Evolutionary conservation across 352 stramenopile species (phyloP).

Genomic region (Phytopythium oedochilum): DNA sequence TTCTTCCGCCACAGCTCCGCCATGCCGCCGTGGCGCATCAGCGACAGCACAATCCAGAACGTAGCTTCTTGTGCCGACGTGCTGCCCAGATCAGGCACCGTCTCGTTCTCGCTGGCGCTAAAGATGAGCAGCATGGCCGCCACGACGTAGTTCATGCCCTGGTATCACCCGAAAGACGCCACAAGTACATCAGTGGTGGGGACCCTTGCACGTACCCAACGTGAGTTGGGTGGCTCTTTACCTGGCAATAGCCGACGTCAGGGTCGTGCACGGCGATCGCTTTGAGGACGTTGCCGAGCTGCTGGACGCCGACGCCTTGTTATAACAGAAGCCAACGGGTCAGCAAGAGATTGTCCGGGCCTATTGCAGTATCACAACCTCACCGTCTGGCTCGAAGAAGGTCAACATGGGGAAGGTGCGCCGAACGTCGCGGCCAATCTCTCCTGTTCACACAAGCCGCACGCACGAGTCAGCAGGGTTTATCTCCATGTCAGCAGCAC

Average conservation of each 20-base stretch:
- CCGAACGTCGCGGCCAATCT: slow-evolving; percentile 68
- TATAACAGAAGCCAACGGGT: no score
- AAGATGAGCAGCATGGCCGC: slow-evolving; percentile 51
- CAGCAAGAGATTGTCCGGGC: no score
- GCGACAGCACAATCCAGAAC: slow-evolving; percentile 57
- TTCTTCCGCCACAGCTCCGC: slow-evolving; percentile 65
- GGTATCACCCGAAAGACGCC: background rate
- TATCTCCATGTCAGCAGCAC: no score
- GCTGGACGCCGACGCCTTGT: slow-evolving; percentile 40
- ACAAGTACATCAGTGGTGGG: background rate
- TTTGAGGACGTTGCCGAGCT: slow-evolving; percentile 76
- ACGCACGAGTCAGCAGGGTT: no score
- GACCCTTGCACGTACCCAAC: no score
- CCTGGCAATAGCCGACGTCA: slow-evolving; percentile 79
- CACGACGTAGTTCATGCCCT: slow-evolving; percentile 87
- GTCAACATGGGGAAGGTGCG: slow-evolving; percentile 58
- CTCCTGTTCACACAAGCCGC: slow-evolving; percentile 23
- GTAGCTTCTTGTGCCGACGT: slow-evolving; percentile 37
- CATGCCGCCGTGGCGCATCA: slow-evolving; percentile 56
- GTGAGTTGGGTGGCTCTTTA: no score
- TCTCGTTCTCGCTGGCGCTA: slow-evolving; percentile 12
- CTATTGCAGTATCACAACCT: no score
- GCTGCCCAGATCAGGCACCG: slow-evolving; percentile 6
- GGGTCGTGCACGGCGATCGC: slow-evolving; percentile 37
- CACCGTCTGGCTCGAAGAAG: slow-evolving; percentile 44